Evolutionary conservation across 2,329 filamentous ascomycete genomes (phyloP).

Genomic region (Pseudogymnoascus sp.): DNA sequence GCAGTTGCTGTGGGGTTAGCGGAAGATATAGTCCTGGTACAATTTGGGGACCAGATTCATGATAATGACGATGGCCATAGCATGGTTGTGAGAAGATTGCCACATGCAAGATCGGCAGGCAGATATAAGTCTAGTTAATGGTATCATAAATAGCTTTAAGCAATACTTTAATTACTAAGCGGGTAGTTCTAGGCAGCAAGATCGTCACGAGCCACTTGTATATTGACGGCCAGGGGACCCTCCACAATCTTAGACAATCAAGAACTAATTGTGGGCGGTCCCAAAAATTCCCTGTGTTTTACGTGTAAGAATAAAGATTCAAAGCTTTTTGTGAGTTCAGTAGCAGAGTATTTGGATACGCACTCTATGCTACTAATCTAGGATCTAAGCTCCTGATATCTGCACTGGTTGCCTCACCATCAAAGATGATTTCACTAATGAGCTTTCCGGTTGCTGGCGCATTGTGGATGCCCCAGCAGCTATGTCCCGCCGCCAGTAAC

Average conservation of each 20-base stretch:
- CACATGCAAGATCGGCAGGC: neutral
- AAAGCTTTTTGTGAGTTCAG: neutral
- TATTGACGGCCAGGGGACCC: neutral
- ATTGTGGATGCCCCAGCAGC: slow-evolving; percentile 98
- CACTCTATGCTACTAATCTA: slow-evolving; percentile 40
- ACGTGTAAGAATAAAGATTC: neutral
- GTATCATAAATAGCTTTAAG: neutral
- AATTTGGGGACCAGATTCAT: neutral
- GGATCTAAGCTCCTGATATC: slow-evolving; percentile 62
- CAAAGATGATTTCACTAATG: slow-evolving; percentile 72
- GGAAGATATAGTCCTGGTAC: neutral
- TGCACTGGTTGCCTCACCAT: slow-evolving; percentile 62
- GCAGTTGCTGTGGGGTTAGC: neutral
- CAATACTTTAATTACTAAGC: neutral
- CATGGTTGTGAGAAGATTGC: neutral
- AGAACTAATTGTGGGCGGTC: neutral
- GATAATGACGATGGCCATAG: neutral
- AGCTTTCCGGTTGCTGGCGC: slow-evolving; percentile 78
- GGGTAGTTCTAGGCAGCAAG: neutral
- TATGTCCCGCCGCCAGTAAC: slow-evolving; percentile 81
- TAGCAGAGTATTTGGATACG: neutral
- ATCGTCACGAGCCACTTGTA: neutral
- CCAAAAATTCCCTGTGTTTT: neutral
- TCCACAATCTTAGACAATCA: neutral
- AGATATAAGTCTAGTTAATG: neutral